Conservation (phyloP, 2,329 filamentous ascomycete species). For the Cercospora janseana region DNA sequence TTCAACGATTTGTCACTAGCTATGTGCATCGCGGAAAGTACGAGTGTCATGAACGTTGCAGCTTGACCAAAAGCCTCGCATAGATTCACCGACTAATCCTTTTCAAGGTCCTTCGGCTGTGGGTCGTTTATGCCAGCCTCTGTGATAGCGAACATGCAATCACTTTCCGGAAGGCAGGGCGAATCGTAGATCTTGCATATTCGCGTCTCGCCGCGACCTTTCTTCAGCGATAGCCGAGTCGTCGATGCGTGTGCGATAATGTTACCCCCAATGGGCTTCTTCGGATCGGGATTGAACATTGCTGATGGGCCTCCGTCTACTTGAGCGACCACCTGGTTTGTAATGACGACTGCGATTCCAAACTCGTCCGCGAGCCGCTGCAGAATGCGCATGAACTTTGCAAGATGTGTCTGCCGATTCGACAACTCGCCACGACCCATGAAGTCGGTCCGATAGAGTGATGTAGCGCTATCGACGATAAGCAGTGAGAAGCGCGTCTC, state of each 20-base stretch:
- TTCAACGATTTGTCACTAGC: no score
- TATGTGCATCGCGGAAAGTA: no score
- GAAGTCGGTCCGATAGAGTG: slow-evolving; percentile 94
- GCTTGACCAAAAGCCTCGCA: no score
- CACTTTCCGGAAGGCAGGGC: slow-evolving; percentile 91
- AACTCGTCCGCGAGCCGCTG: slow-evolving; percentile 78
- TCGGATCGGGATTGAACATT: slow-evolving; percentile 99
- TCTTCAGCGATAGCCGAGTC: slow-evolving; percentile 90
- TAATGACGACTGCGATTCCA: slow-evolving; percentile 96
- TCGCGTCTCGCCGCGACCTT: slow-evolving; percentile 89
- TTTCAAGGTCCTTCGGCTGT: slow-evolving; percentile 90
- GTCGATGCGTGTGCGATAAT: slow-evolving; percentile 98
- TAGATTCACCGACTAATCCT: slow-evolving; percentile 51
- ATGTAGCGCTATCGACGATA: slow-evolving; percentile 92
- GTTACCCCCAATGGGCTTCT: slow-evolving; percentile 98
- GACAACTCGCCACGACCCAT: slow-evolving; percentile 94
- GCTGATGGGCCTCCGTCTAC: slow-evolving; percentile 93
- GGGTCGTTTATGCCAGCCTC: slow-evolving; percentile 97
- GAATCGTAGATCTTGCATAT: slow-evolving; percentile 99
- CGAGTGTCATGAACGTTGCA: no score
- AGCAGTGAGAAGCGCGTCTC: slow-evolving; percentile 96
- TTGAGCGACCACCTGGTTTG: slow-evolving; percentile 97
- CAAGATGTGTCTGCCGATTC: slow-evolving; percentile 83
- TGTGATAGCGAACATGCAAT: slow-evolving; percentile 93
- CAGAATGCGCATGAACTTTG: slow-evolving; percentile 82